Evolutionary conservation across 164 flowering plant genomes (phyloP).

Genomic region (Liriodendron chinense): DNA sequence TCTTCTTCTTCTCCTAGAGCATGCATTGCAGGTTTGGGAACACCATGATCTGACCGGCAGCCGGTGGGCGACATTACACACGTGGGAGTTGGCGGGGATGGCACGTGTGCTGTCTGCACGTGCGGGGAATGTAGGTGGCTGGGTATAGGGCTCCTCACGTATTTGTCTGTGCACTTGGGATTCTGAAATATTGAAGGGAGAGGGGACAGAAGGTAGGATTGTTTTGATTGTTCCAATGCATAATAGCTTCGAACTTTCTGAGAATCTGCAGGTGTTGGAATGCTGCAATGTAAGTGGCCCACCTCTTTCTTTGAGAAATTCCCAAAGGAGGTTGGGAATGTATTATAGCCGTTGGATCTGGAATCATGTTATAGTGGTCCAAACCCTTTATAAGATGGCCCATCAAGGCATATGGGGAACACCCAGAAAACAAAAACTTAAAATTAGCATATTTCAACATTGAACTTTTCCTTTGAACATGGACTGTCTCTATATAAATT

Average conservation of each 20-base stretch:
- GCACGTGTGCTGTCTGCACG: conserved; percentile 3
- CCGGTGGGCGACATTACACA: not conserved
- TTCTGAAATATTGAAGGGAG: conserved; percentile 3
- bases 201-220: conserved; percentile 30
- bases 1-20: not conserved
- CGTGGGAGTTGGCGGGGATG: not conserved
- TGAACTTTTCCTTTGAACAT: too few species aligned
- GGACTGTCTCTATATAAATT: too few species aligned
- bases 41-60: not conserved
- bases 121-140: not conserved
- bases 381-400: too few species aligned
- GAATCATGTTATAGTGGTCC: too few species aligned
- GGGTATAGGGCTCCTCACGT: conserved; percentile 3
- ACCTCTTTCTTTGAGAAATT: not conserved
- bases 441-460: too few species aligned
- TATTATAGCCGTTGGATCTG: too few species aligned
- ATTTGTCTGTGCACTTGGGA: conserved; percentile 24
- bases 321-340: too few species aligned
- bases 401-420: too few species aligned
- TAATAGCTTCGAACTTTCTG: conserved; percentile 13
- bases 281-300: not conserved
- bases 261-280: conserved; percentile 7
- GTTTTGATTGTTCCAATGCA: conserved; percentile 13
- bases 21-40: not conserved
- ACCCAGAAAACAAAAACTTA: too few species aligned